These are phyloP conservation scores for Trichaptum fuscoviolaceum DNA, from an alignment of 768 basidiomycete species.

Conservation along the genomic window DNA sequence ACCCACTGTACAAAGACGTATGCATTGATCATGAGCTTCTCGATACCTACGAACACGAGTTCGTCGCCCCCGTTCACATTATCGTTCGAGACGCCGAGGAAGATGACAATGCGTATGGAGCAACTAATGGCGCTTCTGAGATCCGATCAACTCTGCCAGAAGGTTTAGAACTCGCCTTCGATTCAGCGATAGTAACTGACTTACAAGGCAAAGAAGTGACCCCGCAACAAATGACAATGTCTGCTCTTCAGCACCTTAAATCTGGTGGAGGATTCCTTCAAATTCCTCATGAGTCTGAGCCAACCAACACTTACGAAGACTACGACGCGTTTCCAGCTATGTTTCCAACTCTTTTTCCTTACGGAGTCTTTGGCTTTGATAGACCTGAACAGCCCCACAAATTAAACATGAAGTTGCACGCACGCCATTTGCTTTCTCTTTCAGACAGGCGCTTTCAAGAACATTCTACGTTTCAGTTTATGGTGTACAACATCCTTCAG, in stretches of 20 bases:
- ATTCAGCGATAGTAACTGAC: too few relatives aligned
- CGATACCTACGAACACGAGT: too few relatives aligned
- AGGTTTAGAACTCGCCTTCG: too few relatives aligned
- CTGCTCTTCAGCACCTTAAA: constrained; percentile 7
- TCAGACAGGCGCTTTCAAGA: constrained; percentile 15
- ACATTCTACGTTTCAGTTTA: constrained; percentile 16
- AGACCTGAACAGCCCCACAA: background rate
- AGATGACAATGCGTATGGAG: too few relatives aligned
- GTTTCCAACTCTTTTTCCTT: constrained; percentile 17
- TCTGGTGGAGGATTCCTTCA: constrained; percentile 5
- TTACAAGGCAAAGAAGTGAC: background rate
- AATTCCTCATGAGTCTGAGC: constrained; percentile 6
- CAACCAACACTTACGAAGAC: constrained; percentile 7
- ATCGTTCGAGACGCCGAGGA: too few relatives aligned
- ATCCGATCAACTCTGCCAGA: too few relatives aligned
- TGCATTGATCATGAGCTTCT: too few relatives aligned
- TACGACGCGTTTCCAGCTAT: constrained; percentile 12
- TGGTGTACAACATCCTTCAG: too few relatives aligned
- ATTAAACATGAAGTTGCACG: constrained; percentile 10
- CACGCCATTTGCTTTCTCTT: constrained; percentile 9
- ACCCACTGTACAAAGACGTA: too few relatives aligned
- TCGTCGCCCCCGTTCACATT: too few relatives aligned
- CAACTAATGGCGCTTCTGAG: too few relatives aligned
- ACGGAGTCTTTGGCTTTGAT: constrained; percentile 15
- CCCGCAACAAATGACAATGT: constrained; percentile 3